These are phyloP conservation scores for Rutstroemia sp. DNA, from an alignment of 2,329 filamentous ascomycete genomes.

Conservation along the genomic window DNA sequence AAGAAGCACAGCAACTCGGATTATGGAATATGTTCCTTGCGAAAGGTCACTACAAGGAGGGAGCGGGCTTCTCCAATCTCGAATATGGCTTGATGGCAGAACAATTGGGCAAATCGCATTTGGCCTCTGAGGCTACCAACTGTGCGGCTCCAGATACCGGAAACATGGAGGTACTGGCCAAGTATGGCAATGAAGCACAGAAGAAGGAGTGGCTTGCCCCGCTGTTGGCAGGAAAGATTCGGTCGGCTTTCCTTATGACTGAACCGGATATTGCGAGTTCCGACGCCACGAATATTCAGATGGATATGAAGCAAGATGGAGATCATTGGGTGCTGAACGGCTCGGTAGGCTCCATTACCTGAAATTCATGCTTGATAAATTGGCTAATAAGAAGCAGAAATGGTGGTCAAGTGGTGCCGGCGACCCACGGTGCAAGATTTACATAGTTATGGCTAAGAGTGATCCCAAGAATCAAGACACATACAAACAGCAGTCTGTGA, in stretches of 20 bases:
- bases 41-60: conserved; percentile 91
- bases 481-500: conserved; percentile 89
- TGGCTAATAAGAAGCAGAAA: conserved; percentile 53
- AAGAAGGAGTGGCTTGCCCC: conserved; percentile 79
- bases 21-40: conserved; percentile 99
- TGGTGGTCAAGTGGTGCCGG: conserved; percentile 98
- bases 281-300: conserved; percentile 87
- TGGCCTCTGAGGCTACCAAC: conserved; percentile 82
- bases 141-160: conserved; percentile 88
- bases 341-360: conserved; percentile 43
- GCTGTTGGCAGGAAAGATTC: conserved; percentile 75
- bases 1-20: conserved; percentile 71
- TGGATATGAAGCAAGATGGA: conserved; percentile 75
- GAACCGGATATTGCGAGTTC: conserved; percentile 83
- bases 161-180: conserved; percentile 92
- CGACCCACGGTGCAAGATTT: conserved; percentile 85
- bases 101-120: conserved; percentile 77
- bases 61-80: conserved; percentile 87
- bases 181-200: conserved; percentile 80
- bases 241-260: conserved; percentile 90
- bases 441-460: conserved; percentile 94
- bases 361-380: neutral
- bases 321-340: conserved; percentile 90
- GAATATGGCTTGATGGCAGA: conserved; percentile 99
- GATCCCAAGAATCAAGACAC: conserved; percentile 66